Evolutionary conservation across 2,329 filamentous ascomycete genomes (phyloP), one percentile per base, ranked within the genome.

Genomic region (Chrysosporium queenslandicum): DNA sequence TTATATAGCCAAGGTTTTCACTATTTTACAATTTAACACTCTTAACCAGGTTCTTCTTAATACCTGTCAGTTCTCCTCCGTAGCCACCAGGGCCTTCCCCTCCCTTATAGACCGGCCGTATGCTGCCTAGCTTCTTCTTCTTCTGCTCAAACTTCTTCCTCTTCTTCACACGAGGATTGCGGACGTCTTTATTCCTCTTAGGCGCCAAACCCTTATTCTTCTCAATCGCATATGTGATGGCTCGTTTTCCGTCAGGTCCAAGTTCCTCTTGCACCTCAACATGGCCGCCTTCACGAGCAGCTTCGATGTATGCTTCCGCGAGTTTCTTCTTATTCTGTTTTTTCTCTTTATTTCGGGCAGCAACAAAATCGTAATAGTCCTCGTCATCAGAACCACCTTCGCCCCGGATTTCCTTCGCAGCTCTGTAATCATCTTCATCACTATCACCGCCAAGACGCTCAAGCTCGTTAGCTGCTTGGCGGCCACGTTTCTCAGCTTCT

Each of bases 81-180:
- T 98, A 98, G 50, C 89, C 86, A 63, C 88, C 86, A 64, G 80
- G 81, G 60, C 86, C 82, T 72, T 94, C 83, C 56, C 87, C 86
- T 59, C 87, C 87, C 70, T 89, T 87, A 74, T 90, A 97, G 12
- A 87, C 77, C 7, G 86, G 80, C 74, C 86, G 87, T 75, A 90
- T 87, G 66, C 85, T 91, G 63, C 81, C 82, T 65, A 97, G 72
- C 78, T 97, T 96, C 86, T 96, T 97, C 80, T 91, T 86, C 79
- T 94, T 96, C 69, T 89, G 85, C 66, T 94, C 89, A 68, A 82
- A 98, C 81, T 88, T 89, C 81, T 88, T 88, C 71, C 88, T 82
- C 85, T 96, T 97, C 85, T 97, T 98, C 59, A 97, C 91, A 68
- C 92, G 78, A 32, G 92, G 90, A 73, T 98, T 98, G 58, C 91